phyloP scores from a whole-genome alignment of 2,329 filamentous ascomycete species.

The Verticillium klebahnii region DNA sequence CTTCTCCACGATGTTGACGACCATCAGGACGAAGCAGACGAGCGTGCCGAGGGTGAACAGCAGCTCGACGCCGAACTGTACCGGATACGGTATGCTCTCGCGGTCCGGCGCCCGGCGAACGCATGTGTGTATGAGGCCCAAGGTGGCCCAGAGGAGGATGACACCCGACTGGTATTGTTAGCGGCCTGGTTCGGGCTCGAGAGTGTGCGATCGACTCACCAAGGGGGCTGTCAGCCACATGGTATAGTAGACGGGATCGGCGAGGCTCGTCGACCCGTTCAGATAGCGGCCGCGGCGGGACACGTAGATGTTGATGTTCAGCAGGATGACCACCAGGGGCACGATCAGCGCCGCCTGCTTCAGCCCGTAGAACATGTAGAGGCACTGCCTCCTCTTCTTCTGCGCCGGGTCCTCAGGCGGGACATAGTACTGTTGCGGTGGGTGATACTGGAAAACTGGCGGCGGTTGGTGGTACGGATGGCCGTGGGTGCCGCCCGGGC shows the following conservation, averaged over 20 bases:
- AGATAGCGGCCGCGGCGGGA: slow-evolving; percentile 11
- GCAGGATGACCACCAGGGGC: slow-evolving; percentile 9
- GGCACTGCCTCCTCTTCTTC: slow-evolving; percentile 21
- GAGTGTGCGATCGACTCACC: neutral
- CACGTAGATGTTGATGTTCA: slow-evolving; percentile 15
- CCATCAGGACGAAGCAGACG: slow-evolving; percentile 12
- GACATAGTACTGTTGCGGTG: neutral
- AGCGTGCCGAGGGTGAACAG: slow-evolving; percentile 11
- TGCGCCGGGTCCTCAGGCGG: slow-evolving; percentile 6
- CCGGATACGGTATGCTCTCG: slow-evolving; percentile 10
- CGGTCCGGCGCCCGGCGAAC: slow-evolving; percentile 3
- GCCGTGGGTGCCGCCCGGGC: neutral
- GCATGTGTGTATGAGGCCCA: slow-evolving; percentile 5
- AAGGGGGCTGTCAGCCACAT: slow-evolving; percentile 12
- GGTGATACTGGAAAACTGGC: slow-evolving; percentile 1
- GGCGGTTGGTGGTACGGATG: neutral
- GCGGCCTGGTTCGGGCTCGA: neutral
- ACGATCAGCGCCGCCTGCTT: slow-evolving; percentile 34
- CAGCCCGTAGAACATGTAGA: slow-evolving; percentile 29
- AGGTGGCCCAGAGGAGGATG: slow-evolving; percentile 9
- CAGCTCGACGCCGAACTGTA: slow-evolving; percentile 14
- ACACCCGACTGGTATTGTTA: slow-evolving; percentile 4
- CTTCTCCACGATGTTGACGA: slow-evolving; percentile 10
- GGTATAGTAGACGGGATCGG: slow-evolving; percentile 9
- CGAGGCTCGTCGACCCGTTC: slow-evolving; percentile 9